Conservation (phyloP, 2,329 filamentous ascomycete genomes). For the Sarocladiaceae sp. region DNA sequence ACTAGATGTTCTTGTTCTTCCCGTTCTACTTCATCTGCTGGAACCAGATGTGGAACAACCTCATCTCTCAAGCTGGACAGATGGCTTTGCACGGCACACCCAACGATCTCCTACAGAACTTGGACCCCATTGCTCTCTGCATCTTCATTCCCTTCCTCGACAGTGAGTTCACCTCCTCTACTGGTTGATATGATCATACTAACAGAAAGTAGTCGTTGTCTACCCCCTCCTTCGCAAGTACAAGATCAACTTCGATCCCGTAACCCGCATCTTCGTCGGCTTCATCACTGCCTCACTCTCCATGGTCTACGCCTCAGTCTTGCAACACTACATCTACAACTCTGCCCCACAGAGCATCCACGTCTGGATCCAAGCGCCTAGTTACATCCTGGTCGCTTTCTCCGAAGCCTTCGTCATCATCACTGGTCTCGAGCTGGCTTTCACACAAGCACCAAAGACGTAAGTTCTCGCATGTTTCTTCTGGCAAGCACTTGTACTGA, state of each 20-base stretch:
- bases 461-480: neutral
- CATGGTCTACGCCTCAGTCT: slow-evolving; percentile 55
- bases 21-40: slow-evolving; percentile 67
- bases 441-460: slow-evolving; percentile 59
- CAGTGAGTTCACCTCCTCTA: slow-evolving; percentile 10
- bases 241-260: slow-evolving; percentile 58
- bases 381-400: slow-evolving; percentile 53
- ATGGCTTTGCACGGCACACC: slow-evolving; percentile 62
- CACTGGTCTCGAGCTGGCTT: slow-evolving; percentile 68
- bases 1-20: slow-evolving; percentile 10
- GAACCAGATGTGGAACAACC: slow-evolving; percentile 63
- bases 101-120: slow-evolving; percentile 66
- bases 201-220: slow-evolving; percentile 33
- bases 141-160: slow-evolving; percentile 64
- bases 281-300: slow-evolving; percentile 51
- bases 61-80: slow-evolving; percentile 56
- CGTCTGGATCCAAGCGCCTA: slow-evolving; percentile 50
- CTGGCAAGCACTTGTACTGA: neutral
- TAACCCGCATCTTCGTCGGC: slow-evolving; percentile 61
- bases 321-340: slow-evolving; percentile 58
- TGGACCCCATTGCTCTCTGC: slow-evolving; percentile 63
- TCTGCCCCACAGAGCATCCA: slow-evolving; percentile 41
- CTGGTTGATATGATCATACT: no score
- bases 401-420: slow-evolving; percentile 63
- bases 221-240: slow-evolving; percentile 57